Conservation (phyloP, 441 rosid genomes). For the Erodium trifolium region DNA sequence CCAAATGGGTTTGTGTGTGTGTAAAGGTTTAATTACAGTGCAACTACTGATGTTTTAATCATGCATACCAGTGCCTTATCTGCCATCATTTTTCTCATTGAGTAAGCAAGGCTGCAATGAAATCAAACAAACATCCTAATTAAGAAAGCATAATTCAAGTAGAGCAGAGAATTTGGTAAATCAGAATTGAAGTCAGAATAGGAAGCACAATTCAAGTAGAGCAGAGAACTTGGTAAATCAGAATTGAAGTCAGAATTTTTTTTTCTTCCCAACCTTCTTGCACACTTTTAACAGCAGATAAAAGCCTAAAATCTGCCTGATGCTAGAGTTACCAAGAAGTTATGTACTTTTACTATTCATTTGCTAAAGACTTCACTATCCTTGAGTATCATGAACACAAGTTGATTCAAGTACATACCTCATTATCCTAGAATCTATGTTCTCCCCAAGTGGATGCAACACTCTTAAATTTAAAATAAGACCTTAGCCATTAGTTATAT, state of each 20-base stretch:
- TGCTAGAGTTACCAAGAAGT: too few relatives aligned
- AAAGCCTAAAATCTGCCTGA: background rate
- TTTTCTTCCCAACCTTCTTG: background rate
- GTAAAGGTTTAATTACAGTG: background rate
- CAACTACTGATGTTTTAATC: background rate
- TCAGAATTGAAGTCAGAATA: background rate
- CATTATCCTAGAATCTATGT: background rate
- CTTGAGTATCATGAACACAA: background rate
- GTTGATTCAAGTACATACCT: background rate
- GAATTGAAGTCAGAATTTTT: background rate
- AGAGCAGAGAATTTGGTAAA: background rate
- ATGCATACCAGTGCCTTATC: slow-evolving; percentile 88
- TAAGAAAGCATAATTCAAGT: background rate
- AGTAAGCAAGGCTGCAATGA: slow-evolving; percentile 76
- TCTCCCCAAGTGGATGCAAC: background rate
- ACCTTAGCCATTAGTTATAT: background rate
- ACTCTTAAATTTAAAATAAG: background rate
- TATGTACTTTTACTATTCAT: too few relatives aligned
- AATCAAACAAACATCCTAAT: background rate
- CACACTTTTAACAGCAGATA: background rate
- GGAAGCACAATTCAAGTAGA: background rate
- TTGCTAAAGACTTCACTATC: background rate
- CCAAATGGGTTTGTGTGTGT: slow-evolving; percentile 2
- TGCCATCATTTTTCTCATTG: slow-evolving; percentile 98
- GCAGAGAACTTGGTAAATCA: background rate